Base-by-base conservation (phyloP, 2,329 filamentous ascomycete species). In the Colletotrichum falcatum region DNA sequence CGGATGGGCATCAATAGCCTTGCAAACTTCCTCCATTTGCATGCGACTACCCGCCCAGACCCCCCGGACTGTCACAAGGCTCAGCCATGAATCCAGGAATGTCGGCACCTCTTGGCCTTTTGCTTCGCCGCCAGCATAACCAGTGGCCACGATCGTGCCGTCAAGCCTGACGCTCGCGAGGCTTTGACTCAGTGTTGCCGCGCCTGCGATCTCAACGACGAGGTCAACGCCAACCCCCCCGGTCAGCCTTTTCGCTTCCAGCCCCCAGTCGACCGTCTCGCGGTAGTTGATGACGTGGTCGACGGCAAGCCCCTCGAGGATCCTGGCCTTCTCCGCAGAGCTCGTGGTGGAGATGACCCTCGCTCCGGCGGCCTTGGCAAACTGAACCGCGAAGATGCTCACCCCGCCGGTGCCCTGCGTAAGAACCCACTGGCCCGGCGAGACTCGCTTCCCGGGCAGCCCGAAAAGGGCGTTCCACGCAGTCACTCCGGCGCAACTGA, bases 381-480 rank as follows among this genome's bases (percentile, higher is more conserved):
- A 82, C 66, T 82, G 81, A 1, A 82, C 79, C 1, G 81, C 78
- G 42, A 83, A 81, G 26, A 83, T 76, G 49, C 76, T 79, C 3
- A 85, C 83, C 3, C 83, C 83, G 1, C 83, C 82, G 1, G 82
- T 83, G 9, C 83, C 83, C 63, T 82, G 81, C 0, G 79, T 81
- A 9, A 85, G 75, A 0, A 84, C 80, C 68, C 75, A 77, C 9
- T 83, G 75, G 0, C 81, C 81, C 0, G 79, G 74, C 3, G 61
- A 73, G 28, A 81, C 53, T 1, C 73, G 65, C 79, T 20, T 81
- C 77, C 76, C 81, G 72, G 79, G 78, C 33, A 89, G 74, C 0
- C 87, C 87, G 61, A 86, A 89, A 4, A 89, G 77, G 8, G 85
- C 85, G 73, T 89, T 89, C 88, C 87, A 89, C 1, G 86, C 85